A percentile compares a stretch with the other conserved stretches of the same genome.
Conservation (phyloP, 2,329 filamentous ascomycete species). For the Tetracladium maxilliforme region DNA sequence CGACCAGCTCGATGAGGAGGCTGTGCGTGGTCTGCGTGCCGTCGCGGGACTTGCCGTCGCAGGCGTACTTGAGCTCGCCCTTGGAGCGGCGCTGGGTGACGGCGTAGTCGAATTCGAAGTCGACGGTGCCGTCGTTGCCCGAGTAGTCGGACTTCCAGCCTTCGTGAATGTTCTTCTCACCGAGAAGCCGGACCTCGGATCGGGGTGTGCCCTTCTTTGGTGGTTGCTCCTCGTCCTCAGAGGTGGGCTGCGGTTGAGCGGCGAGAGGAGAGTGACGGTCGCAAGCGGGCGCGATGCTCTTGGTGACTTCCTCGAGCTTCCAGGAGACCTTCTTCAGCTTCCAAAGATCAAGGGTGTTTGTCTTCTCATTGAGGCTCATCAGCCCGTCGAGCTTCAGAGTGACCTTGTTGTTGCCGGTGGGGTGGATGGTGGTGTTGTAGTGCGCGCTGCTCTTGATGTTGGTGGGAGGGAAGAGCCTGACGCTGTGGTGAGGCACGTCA, state of each 20-base stretch:
- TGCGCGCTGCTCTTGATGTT: slow-evolving; percentile 79
- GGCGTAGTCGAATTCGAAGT: slow-evolving; percentile 60
- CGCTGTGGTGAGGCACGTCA: slow-evolving; percentile 71
- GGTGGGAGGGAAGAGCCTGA: slow-evolving; percentile 91
- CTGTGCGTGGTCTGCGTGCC: slow-evolving; percentile 73
- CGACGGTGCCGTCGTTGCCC: slow-evolving; percentile 56
- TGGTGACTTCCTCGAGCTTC: slow-evolving; percentile 81
- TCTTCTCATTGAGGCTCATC: slow-evolving; percentile 51
- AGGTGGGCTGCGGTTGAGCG: slow-evolving; percentile 31
- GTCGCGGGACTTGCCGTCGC: slow-evolving; percentile 60
- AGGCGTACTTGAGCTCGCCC: slow-evolving; percentile 46
- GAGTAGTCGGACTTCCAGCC: slow-evolving; percentile 75
- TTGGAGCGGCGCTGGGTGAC: too few species aligned
- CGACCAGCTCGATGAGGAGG: slow-evolving; percentile 83
- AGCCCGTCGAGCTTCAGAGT: slow-evolving; percentile 77
- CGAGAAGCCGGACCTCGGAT: slow-evolving; percentile 62
- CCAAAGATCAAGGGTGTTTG: slow-evolving; percentile 67
- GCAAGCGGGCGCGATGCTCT: slow-evolving; percentile 68
- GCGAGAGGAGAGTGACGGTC: slow-evolving; percentile 52
- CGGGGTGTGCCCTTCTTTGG: slow-evolving; percentile 59
- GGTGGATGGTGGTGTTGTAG: slow-evolving; percentile 72
- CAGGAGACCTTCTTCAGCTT: slow-evolving; percentile 82
- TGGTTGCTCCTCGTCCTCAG: slow-evolving; percentile 44
- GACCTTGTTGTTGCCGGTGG: slow-evolving; percentile 68
- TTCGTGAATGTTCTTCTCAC: slow-evolving; percentile 64